Evolutionary conservation across 306 rosid species (phyloP).

Genomic region (Acacia confusa): DNA sequence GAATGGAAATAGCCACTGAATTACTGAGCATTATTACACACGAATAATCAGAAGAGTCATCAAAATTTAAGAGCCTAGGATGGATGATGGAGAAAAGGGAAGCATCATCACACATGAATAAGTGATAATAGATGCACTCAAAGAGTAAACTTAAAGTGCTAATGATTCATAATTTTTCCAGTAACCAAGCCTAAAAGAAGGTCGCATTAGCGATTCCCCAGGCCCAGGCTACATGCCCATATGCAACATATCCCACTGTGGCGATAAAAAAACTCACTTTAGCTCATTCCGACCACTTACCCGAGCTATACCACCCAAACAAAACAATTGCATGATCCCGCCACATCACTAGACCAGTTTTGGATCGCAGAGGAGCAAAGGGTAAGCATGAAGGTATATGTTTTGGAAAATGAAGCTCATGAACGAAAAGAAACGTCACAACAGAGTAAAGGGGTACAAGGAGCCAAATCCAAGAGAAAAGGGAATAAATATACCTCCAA

Average conservation of each 20-base stretch:
- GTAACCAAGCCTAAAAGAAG: slow-evolving; percentile 4
- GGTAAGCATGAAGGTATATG: neutral
- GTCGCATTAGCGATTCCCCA: neutral
- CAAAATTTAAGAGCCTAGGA: slow-evolving; percentile 9
- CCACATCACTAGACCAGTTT: neutral
- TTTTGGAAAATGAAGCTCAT: neutral
- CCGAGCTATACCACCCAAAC: neutral
- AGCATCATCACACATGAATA: too few relatives aligned
- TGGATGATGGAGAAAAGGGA: neutral
- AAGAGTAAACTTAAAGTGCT: neutral
- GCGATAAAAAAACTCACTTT: neutral
- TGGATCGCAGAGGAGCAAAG: neutral
- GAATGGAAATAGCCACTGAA: neutral
- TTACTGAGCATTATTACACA: neutral
- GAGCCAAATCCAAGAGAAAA: neutral
- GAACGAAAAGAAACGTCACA: neutral
- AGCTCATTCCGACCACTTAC: neutral
- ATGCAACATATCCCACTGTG: neutral
- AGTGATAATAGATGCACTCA: neutral
- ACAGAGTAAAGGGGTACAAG: neutral
- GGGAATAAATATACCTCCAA: slow-evolving; percentile 52
- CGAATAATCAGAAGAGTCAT: neutral
- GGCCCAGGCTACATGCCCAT: neutral
- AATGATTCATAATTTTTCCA: neutral
- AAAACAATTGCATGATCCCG: slow-evolving; percentile 1